Evolutionary conservation across 345 rosid species (phyloP).

Genomic region (Corchorus capsularis): DNA sequence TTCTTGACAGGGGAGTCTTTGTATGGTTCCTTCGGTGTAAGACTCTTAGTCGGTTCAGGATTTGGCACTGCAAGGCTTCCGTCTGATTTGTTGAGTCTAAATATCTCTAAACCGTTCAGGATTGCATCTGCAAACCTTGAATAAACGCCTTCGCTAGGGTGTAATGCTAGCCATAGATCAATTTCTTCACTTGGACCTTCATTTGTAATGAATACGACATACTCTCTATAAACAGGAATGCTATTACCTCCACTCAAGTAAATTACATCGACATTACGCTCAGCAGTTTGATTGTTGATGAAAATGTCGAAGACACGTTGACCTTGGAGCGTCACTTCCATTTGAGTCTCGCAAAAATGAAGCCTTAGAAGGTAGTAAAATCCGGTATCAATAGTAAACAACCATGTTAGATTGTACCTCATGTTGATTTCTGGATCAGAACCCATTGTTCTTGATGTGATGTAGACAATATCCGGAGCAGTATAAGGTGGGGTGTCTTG

Average conservation of each 20-base stretch:
- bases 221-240: slow-evolving; percentile 35
- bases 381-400: slow-evolving; percentile 29
- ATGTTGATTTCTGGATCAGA: neutral
- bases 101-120: slow-evolving; percentile 43
- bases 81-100: slow-evolving; percentile 22
- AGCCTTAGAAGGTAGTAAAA: slow-evolving; percentile 43
- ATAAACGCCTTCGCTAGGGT: neutral
- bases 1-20: too few species aligned
- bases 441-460: slow-evolving; percentile 39
- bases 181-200: slow-evolving; percentile 7
- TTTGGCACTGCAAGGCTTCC: slow-evolving; percentile 40
- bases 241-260: slow-evolving; percentile 27
- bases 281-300: slow-evolving; percentile 30
- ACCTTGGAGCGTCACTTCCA: neutral
- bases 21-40: neutral
- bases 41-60: slow-evolving; percentile 17
- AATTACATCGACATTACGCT: slow-evolving; percentile 17
- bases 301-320: slow-evolving; percentile 29
- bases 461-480: slow-evolving; percentile 39
- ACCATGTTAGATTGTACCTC: slow-evolving; percentile 42
- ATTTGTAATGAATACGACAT: neutral
- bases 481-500: slow-evolving; percentile 16
- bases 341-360: slow-evolving; percentile 45
- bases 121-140: slow-evolving; percentile 33
- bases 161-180: slow-evolving; percentile 28